phyloP scores from a whole-genome alignment of 768 basidiomycete genomes.

The Brasilioporus rufonigricans region DNA sequence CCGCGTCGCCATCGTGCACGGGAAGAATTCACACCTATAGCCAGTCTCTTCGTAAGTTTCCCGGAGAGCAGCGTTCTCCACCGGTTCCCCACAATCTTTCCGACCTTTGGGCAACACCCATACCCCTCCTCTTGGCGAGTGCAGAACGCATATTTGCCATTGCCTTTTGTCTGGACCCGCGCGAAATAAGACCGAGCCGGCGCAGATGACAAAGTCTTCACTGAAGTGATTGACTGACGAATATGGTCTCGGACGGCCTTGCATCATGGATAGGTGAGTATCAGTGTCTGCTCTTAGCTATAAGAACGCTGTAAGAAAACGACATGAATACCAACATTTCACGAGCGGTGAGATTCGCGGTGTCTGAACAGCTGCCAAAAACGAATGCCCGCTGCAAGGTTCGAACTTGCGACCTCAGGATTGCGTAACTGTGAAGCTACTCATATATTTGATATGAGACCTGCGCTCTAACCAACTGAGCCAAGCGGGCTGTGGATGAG shows the following conservation, averaged over 20 bases:
- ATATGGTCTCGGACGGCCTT: no score
- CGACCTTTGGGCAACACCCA: conserved; percentile 59
- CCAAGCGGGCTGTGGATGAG: conserved; percentile 37
- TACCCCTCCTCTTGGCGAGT: conserved; percentile 5
- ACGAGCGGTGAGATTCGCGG: no score
- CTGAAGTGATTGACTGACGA: conserved; percentile 12
- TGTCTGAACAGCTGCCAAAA: not conserved
- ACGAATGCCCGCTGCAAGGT: conserved; percentile 53
- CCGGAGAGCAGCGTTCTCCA: conserved; percentile 50
- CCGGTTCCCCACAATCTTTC: conserved; percentile 52
- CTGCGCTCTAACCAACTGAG: conserved; percentile 60
- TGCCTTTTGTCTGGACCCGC: not conserved
- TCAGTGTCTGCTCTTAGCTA: not conserved
- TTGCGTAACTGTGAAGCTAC: conserved; percentile 30
- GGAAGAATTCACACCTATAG: conserved; percentile 50
- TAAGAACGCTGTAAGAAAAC: not conserved
- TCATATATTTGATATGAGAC: conserved; percentile 47
- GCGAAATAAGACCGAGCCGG: conserved; percentile 22
- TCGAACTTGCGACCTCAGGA: conserved; percentile 68
- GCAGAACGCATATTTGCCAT: conserved; percentile 19
- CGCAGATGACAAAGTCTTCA: conserved; percentile 19
- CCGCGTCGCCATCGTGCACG: conserved; percentile 51
- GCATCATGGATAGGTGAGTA: no score
- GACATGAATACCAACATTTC: not conserved
- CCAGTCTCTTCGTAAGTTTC: conserved; percentile 70